Percentiles rank a stretch among this genome's conserved stretches.
These are phyloP conservation scores for Proliferodiscus dingleyae DNA, from an alignment of 2,329 filamentous ascomycete genomes.

Conservation along the genomic window DNA sequence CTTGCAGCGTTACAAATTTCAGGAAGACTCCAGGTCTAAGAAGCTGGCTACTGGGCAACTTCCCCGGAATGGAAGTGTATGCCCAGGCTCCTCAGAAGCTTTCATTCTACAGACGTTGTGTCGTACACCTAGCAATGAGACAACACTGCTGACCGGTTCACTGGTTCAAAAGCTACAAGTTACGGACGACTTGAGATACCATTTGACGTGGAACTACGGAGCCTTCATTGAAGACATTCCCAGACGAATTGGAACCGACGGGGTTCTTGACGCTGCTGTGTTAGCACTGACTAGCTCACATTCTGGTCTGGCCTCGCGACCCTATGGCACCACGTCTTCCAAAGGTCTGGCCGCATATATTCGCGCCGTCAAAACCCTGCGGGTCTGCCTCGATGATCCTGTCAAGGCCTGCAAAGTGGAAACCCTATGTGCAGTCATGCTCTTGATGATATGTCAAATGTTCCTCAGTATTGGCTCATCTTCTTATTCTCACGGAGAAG, in stretches of 20 bases:
- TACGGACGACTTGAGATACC: constrained; percentile 1
- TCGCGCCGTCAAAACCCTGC: background rate
- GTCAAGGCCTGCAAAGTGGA: constrained; percentile 30
- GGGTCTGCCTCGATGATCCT: constrained; percentile 30
- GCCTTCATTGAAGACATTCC: constrained; percentile 1
- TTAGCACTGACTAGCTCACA: background rate
- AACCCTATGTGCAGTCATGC: constrained; percentile 35
- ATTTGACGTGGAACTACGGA: constrained; percentile 2
- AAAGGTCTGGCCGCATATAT: background rate
- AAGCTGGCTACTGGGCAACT: background rate
- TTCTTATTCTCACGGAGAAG: too few species aligned
- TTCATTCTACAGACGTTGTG: background rate
- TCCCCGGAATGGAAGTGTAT: background rate
- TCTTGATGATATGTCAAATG: constrained; percentile 31
- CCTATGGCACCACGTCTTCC: background rate
- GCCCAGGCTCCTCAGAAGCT: background rate
- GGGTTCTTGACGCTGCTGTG: constrained; percentile 2
- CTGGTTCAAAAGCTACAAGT: background rate
- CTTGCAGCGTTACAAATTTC: constrained; percentile 1
- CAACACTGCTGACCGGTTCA: background rate
- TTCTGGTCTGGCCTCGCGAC: background rate
- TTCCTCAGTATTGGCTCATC: constrained; percentile 15
- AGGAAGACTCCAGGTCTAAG: background rate
- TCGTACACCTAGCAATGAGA: background rate
- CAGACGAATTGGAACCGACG: constrained; percentile 1